Base-by-base conservation (phyloP, 371 early-diverging fungal species). In the Haplosporangium sp. region DNA sequence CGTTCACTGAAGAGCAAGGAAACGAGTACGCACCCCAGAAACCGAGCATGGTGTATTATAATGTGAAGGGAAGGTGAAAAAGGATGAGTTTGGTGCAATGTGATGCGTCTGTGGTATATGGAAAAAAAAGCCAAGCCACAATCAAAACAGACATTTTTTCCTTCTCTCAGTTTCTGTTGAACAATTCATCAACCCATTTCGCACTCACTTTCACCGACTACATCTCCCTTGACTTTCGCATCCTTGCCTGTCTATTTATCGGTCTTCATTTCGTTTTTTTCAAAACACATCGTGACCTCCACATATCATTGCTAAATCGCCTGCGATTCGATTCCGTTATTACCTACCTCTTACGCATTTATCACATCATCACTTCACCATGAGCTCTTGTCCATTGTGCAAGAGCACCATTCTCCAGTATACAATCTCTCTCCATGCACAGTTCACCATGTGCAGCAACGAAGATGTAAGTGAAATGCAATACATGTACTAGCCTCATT, bases 31-130 rank as follows among this genome's bases (percentile, higher is more conserved):
- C 63, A 77, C 79, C 79, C 79, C 79, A 77, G 72, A 72, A 77
- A 54, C 79, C 73, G 55, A 77, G 69, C 72, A 77, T 77, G 59
- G 37, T 70, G 70, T n/a, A 62, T 65, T 38, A 36, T 36, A 18
- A 52, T n/a, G 50, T 29, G 23, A 42, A 46, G 59, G 41, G 59
- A 53, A 29, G 62, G 23, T 10, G 10, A 47, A 47, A 40, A 55
- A 41, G 61, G 14, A 36, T 51, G 48, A 16, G 23, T 5, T 18
- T 2, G 7, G 46, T 29, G 16, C 20, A 6, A 14, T 40, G 23
- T 16, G 40, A 20, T 46, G 14, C 29, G n/a, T 67, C 23, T 18
- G 6, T 37, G 7, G 46, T n/a, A 14, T 16, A 57, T 16, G 46
- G 58, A n/a, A 37, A 13, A 46, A 45, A 14, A 47, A 10, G 42